Evolutionary conservation across 192 early-diverging fungal genomes (phyloP), one percentile per base, ranked within the genome.

Genomic region (Geranomyces michiganensis): DNA sequence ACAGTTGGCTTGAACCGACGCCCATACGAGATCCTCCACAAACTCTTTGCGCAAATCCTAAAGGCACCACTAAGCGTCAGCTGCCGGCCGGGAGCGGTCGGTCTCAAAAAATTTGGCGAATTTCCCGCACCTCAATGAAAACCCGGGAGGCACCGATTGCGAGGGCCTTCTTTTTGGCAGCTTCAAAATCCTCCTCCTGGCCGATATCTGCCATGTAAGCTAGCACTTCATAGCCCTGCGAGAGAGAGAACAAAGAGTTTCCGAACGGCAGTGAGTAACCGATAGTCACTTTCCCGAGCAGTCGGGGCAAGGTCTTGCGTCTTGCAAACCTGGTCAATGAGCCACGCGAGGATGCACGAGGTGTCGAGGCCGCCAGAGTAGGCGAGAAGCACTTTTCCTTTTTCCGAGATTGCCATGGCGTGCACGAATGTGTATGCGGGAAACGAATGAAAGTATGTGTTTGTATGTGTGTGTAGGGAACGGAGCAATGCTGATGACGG

Each of bases 311-410:
- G 33, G 51, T 14, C 12, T 47, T 10, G 46, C 46, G 46, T 10
- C 21, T 15, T 24, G 13, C 70, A 4, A 41, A 83, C 82, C 83
- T 98, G 85, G 68, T 99, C 97, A 72, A 97, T 91, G 62, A 99
- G 87, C 96, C 96, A 99, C 14, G 88, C 97, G 56, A 99, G 91
- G 77, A 99, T 99, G 85, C 96, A 97, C 67, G 97, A 99, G 55
- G 97, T 99, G 80, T 99, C 97, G 59, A 99, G 90, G 65, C 96
- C 97, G 72, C 97, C 97, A 62, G 94, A 95, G 84, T 98, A 98
- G 67, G 96, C 96, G 32, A 98, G 89, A 65, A 94, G 85, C 62
- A 98, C 96, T 51, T 90, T 89, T 67, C 90, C 92, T 82, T 94
- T 93, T 53, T 41, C 36, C 10, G 36, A 41, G 10, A 41, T 41